phyloP scores from a whole-genome alignment of 2,329 filamentous ascomycete species.

The Ophiostoma populinum region DNA sequence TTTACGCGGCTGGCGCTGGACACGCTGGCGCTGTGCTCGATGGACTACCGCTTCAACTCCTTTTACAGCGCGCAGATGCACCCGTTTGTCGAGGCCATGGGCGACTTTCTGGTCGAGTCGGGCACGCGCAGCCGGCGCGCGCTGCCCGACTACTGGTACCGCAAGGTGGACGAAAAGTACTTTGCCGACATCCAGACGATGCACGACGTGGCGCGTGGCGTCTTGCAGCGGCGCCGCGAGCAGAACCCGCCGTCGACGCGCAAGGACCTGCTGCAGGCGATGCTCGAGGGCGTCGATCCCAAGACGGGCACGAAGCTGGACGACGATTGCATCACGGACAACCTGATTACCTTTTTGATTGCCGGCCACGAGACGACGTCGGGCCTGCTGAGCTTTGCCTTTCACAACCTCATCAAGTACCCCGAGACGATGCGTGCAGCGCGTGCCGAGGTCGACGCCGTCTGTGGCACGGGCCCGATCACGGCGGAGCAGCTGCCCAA shows the following conservation, averaged over 20 bases:
- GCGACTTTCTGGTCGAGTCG: constrained; percentile 39
- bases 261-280: constrained; percentile 52
- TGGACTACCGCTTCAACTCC: constrained; percentile 43
- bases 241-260: constrained; percentile 30
- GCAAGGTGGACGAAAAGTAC: constrained; percentile 31
- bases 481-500: constrained; percentile 30
- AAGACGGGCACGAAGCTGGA: constrained; percentile 46
- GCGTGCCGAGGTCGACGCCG: constrained; percentile 34
- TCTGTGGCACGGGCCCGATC: constrained; percentile 27
- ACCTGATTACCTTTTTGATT: constrained; percentile 40
- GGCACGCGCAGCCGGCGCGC: constrained; percentile 32
- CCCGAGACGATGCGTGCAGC: constrained; percentile 28
- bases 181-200: constrained; percentile 36
- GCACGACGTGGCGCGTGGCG: constrained; percentile 36
- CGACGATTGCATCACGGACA: constrained; percentile 46
- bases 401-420: constrained; percentile 32
- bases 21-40: constrained; percentile 41
- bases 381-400: constrained; percentile 31
- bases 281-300: constrained; percentile 50
- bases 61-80: constrained; percentile 48
- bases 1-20: constrained; percentile 47
- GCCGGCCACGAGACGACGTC: constrained; percentile 36
- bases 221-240: constrained; percentile 39
- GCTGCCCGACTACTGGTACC: constrained; percentile 32
- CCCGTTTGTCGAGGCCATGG: constrained; percentile 53